These are phyloP conservation scores for Pseudisothecium myosuroides DNA, from an alignment of 225 moss, liverwort and hornwort species.

Conservation along the genomic window DNA sequence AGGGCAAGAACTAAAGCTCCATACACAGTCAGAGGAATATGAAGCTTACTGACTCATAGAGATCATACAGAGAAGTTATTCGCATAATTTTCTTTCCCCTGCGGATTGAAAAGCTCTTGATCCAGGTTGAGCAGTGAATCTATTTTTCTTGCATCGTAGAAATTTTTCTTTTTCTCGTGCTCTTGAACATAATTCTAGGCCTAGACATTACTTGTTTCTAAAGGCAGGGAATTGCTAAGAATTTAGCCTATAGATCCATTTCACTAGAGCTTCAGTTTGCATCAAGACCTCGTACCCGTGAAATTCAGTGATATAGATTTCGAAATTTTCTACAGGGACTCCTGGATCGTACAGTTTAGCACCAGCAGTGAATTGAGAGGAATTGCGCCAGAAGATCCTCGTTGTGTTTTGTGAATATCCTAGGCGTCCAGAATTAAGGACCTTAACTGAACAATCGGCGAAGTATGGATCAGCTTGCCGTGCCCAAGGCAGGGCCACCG, in stretches of 20 bases:
- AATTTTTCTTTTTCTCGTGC: not conserved
- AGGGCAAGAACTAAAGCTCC: too few species aligned
- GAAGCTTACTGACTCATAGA: not conserved
- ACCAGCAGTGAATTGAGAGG: not conserved
- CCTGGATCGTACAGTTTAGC: not conserved
- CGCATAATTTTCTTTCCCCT: not conserved
- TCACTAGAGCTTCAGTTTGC: not conserved
- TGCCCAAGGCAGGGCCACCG: conserved; percentile 1
- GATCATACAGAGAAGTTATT: not conserved
- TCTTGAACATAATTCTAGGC: not conserved
- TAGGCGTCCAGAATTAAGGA: not conserved
- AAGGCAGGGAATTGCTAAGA: not conserved
- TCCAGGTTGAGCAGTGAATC: not conserved
- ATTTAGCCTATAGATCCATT: not conserved
- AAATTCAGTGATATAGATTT: not conserved
- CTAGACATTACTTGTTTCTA: not conserved
- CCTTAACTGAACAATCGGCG: not conserved
- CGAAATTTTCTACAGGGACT: not conserved
- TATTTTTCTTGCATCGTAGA: not conserved
- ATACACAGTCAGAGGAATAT: not conserved
- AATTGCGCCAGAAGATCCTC: not conserved
- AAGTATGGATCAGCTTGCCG: conserved; percentile 11
- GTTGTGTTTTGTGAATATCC: not conserved
- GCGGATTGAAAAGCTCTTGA: not conserved
- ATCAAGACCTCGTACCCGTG: not conserved